Base-by-base conservation (phyloP, 371 early-diverging fungal species). In the Rhizopus stolonifer region DNA sequence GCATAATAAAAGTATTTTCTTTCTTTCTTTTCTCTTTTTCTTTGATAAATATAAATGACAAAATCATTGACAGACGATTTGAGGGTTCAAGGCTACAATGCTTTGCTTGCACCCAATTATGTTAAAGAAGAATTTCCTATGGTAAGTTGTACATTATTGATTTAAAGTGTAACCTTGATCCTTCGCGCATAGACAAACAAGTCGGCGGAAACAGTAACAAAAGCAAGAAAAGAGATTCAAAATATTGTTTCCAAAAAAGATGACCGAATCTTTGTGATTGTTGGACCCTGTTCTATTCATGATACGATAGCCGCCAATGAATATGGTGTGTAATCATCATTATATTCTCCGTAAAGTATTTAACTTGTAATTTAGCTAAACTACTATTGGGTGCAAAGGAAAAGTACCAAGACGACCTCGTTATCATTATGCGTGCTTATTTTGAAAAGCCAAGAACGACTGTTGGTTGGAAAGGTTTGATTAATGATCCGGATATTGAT, bases 231-330 rank as follows among this genome's bases (percentile, higher is more conserved):
- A 38, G 83, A 80, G 36, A 77, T 85, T 17, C 71, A 77, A 22
- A 70, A 79, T 36, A 84, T 95, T 29, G 65, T 96, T 53, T 74
- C 81, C 38, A 85, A 88, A 32, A 64, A 80, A 58, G 94, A 93
- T 58, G 96, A 95, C 70, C 76, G 92, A 18, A 57, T 94, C 2
- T 61, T 94, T 24, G 82, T 94, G 23, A 81, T 96, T 63, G 92
- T 94, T 11, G 96, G 96, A 7, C 96, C 96, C 14, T 96, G 96
- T 75, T 92, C 93, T n/a, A 93, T 95, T 44, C 96, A 95, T 63
- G 93, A 94, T 61, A 80, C 85, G 39, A 67, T 83, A 46, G 90
- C 93, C 14, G 96, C 94, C 8, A 66, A 87, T 36, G 93, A 92
- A 67, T 96, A 96, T 63, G 64, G 73, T 65, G 17, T 21, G 22